Base-by-base conservation (phyloP, 805 yeast species). In the Saturnispora gosingensis region DNA sequence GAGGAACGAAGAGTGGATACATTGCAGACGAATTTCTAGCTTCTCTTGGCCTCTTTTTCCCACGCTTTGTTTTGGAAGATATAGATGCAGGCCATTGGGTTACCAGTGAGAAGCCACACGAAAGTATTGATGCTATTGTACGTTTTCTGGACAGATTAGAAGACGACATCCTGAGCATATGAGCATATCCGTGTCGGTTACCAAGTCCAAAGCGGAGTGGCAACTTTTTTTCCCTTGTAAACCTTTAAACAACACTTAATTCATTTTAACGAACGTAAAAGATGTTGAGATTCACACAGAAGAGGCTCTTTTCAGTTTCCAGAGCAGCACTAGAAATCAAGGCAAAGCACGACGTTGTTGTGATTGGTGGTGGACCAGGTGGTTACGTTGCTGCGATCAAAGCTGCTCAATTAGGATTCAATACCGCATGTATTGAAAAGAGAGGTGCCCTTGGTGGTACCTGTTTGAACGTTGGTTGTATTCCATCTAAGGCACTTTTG, bases 361-460 rank as follows among this genome's bases (percentile, higher is more conserved):
- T 93, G 61, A 85, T 93, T 65, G 99, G 99, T 61, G 98, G 97
- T 63, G 99, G 99, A 54, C 99, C 99, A 60, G 99, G 98, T 71
- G 99, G 99, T 56, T 93, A 93, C 70, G 93, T 93, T 62, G 98
- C 97, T 51, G 99, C 99, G 64, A 93, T 93, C 70, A 91, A 88
- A 72, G 97, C 97, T 54, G 99, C 99, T 48, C 99, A 93, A 76
- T 77, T 90, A 55, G 97, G 97, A 42, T 78, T 76, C 62, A 83
- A 90, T 71, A 88, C 97, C 51, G 99, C 97, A 35, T 93, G 99
- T 79, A 75, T 93, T 59, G 99, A 93, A 72, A 89, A 88, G 74
- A 85, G 99, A 72, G 99, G 99, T 45, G 72, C 81, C 44, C 79
- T 95, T 57, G 99, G 99, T 57, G 99, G 99, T 65, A 93, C 99